Evolutionary conservation across 768 basidiomycete genomes (phyloP).

Genomic region (Dendrothele bispora): DNA sequence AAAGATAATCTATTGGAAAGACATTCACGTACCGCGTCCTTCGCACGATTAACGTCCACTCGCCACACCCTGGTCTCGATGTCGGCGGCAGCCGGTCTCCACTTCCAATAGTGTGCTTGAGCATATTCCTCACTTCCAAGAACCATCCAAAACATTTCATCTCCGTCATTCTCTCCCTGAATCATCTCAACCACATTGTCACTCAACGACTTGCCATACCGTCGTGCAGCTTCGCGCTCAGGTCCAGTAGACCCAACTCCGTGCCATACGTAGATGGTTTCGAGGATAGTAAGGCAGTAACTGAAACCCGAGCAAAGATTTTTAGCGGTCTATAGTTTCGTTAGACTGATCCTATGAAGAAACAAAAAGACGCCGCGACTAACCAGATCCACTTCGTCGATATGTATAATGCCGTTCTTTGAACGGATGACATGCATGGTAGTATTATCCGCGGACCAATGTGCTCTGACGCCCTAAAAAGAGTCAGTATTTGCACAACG

Average conservation of each 20-base stretch:
- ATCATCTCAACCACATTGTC: conserved; percentile 51
- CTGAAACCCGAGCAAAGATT: conserved; percentile 86
- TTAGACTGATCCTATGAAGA: conserved; percentile 6
- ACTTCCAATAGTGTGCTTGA: conserved; percentile 81
- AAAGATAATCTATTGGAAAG: conserved; percentile 3
- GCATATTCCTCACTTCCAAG: conserved; percentile 77
- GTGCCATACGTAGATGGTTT: conserved; percentile 78
- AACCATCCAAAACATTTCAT: conserved; percentile 87
- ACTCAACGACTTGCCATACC: conserved; percentile 55
- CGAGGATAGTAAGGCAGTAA: conserved; percentile 72
- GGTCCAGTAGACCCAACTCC: conserved; percentile 62
- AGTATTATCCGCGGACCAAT: conserved; percentile 80
- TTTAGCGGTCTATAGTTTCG: conserved; percentile 44
- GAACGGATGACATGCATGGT: conserved; percentile 76
- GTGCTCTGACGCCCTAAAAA: conserved; percentile 62
- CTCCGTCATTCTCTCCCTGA: conserved; percentile 65
- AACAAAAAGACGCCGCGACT: conserved; percentile 15
- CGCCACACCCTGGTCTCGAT: conserved; percentile 60
- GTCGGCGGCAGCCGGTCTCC: conserved; percentile 47
- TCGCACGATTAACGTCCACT: conserved; percentile 39
- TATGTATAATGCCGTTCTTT: conserved; percentile 45
- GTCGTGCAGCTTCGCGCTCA: conserved; percentile 63
- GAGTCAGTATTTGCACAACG: background rate
- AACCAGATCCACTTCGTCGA: conserved; percentile 77
- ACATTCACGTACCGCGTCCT: conserved; percentile 38